A percentile compares a stretch with the other conserved stretches of the same genome.
Conservation (phyloP, 2,329 filamentous ascomycete species). For the Alternaria atra region DNA sequence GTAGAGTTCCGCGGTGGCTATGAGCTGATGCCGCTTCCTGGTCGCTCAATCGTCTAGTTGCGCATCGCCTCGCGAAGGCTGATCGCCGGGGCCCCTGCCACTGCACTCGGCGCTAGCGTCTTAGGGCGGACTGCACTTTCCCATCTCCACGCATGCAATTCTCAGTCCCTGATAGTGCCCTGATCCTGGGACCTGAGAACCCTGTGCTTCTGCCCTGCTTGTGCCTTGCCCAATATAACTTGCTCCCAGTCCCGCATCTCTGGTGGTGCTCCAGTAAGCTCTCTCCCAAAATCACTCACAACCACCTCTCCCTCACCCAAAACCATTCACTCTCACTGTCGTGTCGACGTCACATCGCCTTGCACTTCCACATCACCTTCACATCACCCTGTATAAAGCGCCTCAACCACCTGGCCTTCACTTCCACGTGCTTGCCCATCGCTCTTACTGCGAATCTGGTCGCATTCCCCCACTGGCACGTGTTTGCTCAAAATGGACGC, state of each 20-base stretch:
- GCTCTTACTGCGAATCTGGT: slow-evolving; percentile 24
- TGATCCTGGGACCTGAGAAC: slow-evolving; percentile 23
- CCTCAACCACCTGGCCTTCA: slow-evolving; percentile 2
- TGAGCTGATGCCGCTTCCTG: slow-evolving; percentile 12
- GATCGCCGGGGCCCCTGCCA: slow-evolving; percentile 29
- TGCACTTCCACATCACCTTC: neutral
- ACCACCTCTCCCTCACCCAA: slow-evolving; percentile 6
- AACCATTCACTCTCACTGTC: neutral
- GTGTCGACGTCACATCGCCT: slow-evolving; percentile 4
- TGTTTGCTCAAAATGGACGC: slow-evolving; percentile 55
- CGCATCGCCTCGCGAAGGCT: slow-evolving; percentile 13
- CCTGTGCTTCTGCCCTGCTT: slow-evolving; percentile 26
- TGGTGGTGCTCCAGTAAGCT: slow-evolving; percentile 22
- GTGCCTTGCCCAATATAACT: slow-evolving; percentile 32
- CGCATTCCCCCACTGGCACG: slow-evolving; percentile 44
- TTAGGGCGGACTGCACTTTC: slow-evolving; percentile 20
- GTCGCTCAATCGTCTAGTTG: slow-evolving; percentile 6
- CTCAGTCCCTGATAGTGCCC: slow-evolving; percentile 26
- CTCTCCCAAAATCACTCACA: slow-evolving; percentile 12
- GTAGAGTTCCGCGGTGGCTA: neutral
- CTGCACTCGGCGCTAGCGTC: slow-evolving; percentile 15
- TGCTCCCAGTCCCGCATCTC: slow-evolving; percentile 25
- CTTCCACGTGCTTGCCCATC: slow-evolving; percentile 34
- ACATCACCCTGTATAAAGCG: slow-evolving; percentile 1
- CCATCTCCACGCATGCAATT: slow-evolving; percentile 25